phyloP scores from a whole-genome alignment of 441 rosid species.

The Populus hybrid region DNA sequence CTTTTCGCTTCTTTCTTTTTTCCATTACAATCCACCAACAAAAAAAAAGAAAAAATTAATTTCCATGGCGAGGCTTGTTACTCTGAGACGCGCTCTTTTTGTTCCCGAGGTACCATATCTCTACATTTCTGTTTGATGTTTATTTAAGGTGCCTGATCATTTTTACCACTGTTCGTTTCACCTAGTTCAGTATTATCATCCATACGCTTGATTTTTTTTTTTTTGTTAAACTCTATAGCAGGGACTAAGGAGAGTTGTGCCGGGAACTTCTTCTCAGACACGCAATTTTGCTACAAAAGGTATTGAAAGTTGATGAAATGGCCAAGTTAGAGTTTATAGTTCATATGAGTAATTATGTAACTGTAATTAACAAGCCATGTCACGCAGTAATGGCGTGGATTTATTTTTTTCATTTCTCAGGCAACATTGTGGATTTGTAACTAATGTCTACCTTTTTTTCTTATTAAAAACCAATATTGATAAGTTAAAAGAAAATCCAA shows the following conservation, averaged over 20 bases:
- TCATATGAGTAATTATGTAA: not conserved
- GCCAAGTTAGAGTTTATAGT: not conserved
- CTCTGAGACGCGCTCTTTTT: slow-evolving; percentile 41
- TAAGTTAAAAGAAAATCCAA: slow-evolving; percentile 66
- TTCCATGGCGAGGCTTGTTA: slow-evolving; percentile 67
- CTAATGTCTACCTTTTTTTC: not conserved
- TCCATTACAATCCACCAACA: not conserved
- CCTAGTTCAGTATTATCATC: not conserved
- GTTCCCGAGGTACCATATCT: slow-evolving; percentile 42
- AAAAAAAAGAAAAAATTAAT: too few relatives aligned
- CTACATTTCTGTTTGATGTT: not conserved
- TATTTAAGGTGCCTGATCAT: not conserved
- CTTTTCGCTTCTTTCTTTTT: not conserved
- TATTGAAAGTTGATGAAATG: slow-evolving; percentile 19
- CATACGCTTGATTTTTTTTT: not conserved
- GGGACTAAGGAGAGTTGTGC: slow-evolving; percentile 26
- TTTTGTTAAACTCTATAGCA: too few relatives aligned
- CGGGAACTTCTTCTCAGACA: slow-evolving; percentile 47
- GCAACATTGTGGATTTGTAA: not conserved
- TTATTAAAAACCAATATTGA: not conserved
- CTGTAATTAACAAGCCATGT: not conserved
- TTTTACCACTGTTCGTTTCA: not conserved
- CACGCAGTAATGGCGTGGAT: not conserved
- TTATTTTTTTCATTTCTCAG: not conserved
- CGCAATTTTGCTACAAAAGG: slow-evolving; percentile 69